Base-by-base conservation (phyloP, 2,329 filamentous ascomycete species). In the Paecilomyces fulvus region DNA sequence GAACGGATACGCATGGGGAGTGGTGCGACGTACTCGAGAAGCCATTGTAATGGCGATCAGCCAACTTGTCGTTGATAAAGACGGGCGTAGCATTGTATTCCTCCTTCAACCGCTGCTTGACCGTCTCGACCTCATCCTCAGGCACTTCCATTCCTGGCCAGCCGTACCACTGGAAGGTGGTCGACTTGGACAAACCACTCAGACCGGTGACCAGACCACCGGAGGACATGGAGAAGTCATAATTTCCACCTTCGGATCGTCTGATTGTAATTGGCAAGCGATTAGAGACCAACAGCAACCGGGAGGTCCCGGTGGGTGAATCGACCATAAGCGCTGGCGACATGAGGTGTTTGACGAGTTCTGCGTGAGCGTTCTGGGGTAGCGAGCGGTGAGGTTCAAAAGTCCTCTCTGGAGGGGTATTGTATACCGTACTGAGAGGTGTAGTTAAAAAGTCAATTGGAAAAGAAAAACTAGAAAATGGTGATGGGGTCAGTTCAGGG, bases 181-280 rank as follows among this genome's bases (percentile, higher is more conserved):
- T 95, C 23, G 88, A 87, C 75, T 96, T 96, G 67, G 88, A 86
- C 53, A 96, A 78, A 30, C 92, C 92, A 63, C 89, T 94, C 59
- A 96, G 80, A 25, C 92, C 92, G 25, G 90, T 95, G 67, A 96
- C 92, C 23, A 96, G 83, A 30, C 92, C 92, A 55, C 92, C 92
- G 3, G 92, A 96, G 54, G 92, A 96, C 88, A 95, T 95, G 70
- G 87, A 89, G 74, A 94, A 95, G 66, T 85, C 82, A 77, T 95
- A 96, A 69, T 87, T 86, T 66, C 89, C 90, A 77, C 94, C 88
- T 52, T 92, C 89, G 54, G 86, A 86, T 61, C 89, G 86, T 77
- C 95, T 95, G 77, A 96, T 94, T 62, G 91, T 96, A 72, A 96
- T 92, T 57, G 92, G 92, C 37, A 96, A 82, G 55, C 92, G 89